Conservation (phyloP, 768 basidiomycete species). For the Leccinum variicolor region DNA sequence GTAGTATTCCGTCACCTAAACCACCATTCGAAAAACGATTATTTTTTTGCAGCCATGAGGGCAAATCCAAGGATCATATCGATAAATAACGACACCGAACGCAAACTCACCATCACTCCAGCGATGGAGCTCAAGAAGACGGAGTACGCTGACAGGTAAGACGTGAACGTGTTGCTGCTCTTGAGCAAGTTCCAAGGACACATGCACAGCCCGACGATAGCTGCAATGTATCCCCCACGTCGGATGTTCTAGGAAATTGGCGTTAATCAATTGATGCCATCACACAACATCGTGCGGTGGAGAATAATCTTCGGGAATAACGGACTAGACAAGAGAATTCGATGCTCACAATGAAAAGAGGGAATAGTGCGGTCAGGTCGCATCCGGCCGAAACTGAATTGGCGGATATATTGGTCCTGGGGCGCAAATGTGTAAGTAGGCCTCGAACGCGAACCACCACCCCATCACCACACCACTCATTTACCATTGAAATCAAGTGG, state of each 20-base stretch:
- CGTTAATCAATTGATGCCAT: background rate
- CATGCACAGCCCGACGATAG: slow-evolving; percentile 71
- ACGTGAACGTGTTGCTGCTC: slow-evolving; percentile 71
- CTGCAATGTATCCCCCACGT: slow-evolving; percentile 81
- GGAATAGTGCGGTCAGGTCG: slow-evolving; percentile 74
- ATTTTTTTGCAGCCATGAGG: background rate
- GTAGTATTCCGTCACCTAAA: slow-evolving; percentile 76
- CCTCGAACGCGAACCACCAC: background rate
- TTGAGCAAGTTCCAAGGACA: slow-evolving; percentile 76
- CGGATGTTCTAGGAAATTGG: slow-evolving; percentile 60
- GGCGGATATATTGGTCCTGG: slow-evolving; percentile 77
- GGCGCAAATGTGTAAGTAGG: slow-evolving; percentile 2
- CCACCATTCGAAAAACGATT: background rate
- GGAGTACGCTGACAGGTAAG: slow-evolving; percentile 79
- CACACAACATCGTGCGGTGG: background rate
- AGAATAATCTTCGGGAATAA: background rate
- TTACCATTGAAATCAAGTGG: background rate
- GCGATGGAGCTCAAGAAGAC: slow-evolving; percentile 81
- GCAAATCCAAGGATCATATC: background rate
- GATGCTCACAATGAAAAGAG: slow-evolving; percentile 63
- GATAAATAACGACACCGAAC: background rate
- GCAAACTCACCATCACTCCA: slow-evolving; percentile 62
- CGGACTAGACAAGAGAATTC: background rate
- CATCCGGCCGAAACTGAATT: slow-evolving; percentile 83
- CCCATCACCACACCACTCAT: slow-evolving; percentile 6